Percentiles rank a stretch among this genome's conserved stretches.
These are phyloP conservation scores for Onygenales sp. DNA, from an alignment of 2,329 filamentous ascomycete species.

Conservation along the genomic window DNA sequence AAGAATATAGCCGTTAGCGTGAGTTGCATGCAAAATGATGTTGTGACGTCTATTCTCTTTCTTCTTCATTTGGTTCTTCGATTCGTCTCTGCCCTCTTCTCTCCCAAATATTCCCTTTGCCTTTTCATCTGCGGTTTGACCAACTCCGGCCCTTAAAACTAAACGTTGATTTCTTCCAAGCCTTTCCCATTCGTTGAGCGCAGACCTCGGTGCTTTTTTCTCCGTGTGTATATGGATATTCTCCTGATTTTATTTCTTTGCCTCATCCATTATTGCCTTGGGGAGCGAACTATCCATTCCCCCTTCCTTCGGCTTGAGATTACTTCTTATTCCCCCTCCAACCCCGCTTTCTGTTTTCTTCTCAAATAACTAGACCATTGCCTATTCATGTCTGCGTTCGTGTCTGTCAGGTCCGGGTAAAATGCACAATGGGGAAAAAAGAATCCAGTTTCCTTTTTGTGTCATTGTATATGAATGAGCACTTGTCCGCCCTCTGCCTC, in stretches of 20 bases:
- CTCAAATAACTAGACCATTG: no score
- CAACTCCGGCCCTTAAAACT: no score
- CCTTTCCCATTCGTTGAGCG: no score
- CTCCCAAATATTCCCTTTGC: neutral
- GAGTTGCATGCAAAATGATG: conserved; percentile 13
- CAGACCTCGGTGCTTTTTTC: conserved; percentile 10
- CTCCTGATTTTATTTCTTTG: conserved; percentile 25
- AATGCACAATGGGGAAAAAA: no score
- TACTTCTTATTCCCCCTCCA: conserved; percentile 14
- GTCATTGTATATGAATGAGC: no score
- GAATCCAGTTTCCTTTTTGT: no score
- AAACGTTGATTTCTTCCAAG: no score
- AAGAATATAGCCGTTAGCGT: conserved; percentile 9
- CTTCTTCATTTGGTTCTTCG: conserved; percentile 13
- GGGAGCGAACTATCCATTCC: no score
- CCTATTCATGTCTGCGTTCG: conserved; percentile 16
- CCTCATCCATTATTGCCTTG: conserved; percentile 13
- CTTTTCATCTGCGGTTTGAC: neutral
- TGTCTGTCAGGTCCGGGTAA: no score
- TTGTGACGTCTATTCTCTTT: conserved; percentile 23
- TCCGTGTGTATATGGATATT: conserved; percentile 31
- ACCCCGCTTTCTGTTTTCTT: neutral
- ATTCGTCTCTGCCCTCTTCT: conserved; percentile 13
- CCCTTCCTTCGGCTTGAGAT: neutral
- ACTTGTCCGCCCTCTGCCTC: no score